Base-by-base conservation (phyloP, 1,139 yeast genomes). In the Taiozyma onychis region DNA sequence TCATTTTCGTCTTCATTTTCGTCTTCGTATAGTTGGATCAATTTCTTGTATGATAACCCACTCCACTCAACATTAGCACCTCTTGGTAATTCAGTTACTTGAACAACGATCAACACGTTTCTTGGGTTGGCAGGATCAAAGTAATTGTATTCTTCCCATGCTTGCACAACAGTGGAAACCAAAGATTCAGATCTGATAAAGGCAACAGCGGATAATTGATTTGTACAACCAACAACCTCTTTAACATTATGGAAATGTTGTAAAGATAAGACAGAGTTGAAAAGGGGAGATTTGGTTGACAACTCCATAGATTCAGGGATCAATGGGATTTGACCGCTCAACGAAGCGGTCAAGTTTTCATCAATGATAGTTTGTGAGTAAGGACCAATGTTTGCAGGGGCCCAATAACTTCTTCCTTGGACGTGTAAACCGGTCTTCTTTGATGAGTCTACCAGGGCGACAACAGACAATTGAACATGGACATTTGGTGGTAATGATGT, bases 371-470 rank as follows among this genome's bases (percentile, higher is more conserved):
- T 80, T 66, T 93, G 99, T 0, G 99, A 91, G 65, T 93, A 93
- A 0, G 99, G 99, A 0, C 99, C 99, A 50, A 93, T 93, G 59
- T 93, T 93, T 44, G 96, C 95, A 0, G 99, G 99, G 0, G 97
- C 97, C 99, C 99, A 93, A 65, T 85, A 90, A 30, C 97, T 89
- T 51, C 93, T 75, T 1, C 98, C 89, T 59, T 93, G 89, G 5
- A 93, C 88, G 63, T 93, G 98, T 26, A 93, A 71, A 0, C 98
- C 97, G 42, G 70, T 70, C 57, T 82, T 81, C 21, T 53, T 52
- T 0, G 56, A 42, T 7, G 63, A 51, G 47, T 65, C 55, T 39
- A 64, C 62, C 7, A 77, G 65, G 2, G 76, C 74, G 6, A 76
- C 69, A 39, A 87, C 81, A 0, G 95, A 86, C 13, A 90, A 63